Evolutionary conservation across 805 yeast genomes (phyloP), one percentile per base, ranked within the genome.

Genomic region (Saccharomycopsis fibuligera): DNA sequence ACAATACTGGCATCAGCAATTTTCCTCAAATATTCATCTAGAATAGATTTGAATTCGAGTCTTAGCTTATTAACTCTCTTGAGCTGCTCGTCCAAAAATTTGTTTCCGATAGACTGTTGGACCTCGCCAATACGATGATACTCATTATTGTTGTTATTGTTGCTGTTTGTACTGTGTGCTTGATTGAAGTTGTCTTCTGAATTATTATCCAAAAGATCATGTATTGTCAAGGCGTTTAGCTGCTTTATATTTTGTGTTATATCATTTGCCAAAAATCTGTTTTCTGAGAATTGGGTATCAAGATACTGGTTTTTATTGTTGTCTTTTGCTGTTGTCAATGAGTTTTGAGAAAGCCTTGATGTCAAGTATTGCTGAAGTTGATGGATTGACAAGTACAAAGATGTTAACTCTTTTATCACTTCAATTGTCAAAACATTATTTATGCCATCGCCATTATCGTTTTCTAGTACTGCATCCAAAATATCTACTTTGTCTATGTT

Each of bases 391-490:
- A 51, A 35, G 35, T 50, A 50, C 22, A 50, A 35, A 6, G 45
- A 47, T 4, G 54, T 47, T 23, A 50, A 35, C 14, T 50, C 50
- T 37, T 42, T 43, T 5, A 48, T 21, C 2, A 27, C 31, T 6
- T 38, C 22, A n/a, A 48, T 33, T 30, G 17, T 31, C 16, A 48
- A 31, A 5, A 21, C 10, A n/a, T 27, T 23, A 12, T 40, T 36
- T 3, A 19, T 16, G 5, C 30, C 27, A 9, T n/a, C 79, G 4
- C 81, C 80, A 54, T 76, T 73, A 14, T 82, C 82, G 60, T 85
- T 90, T 50, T 84, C 89, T 49, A 86, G 70, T 25, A 87, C 81
- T 21, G 80, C 72, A 61, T 82, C 89, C 16, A 23, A 35, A 14
- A 44, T 16, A 24, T 35, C 41, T 5, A n/a, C 30, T 4, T 14